These are phyloP conservation scores for Talaromyces sp. DNA, from an alignment of 2,329 filamentous ascomycete species.

Conservation along the genomic window DNA sequence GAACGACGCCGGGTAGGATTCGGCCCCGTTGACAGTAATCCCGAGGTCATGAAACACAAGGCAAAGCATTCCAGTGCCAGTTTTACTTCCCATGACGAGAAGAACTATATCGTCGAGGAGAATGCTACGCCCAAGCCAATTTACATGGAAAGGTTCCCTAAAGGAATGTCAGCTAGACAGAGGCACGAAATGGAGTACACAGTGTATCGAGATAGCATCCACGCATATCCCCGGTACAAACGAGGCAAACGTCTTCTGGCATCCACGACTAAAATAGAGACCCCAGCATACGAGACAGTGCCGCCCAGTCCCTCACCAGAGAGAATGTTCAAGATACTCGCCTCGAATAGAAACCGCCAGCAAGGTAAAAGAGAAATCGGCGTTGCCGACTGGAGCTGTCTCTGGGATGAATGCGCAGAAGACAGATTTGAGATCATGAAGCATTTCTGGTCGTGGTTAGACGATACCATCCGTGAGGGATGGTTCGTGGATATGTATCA, in stretches of 20 bases:
- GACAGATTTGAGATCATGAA: slow-evolving; percentile 7
- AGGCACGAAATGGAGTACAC: slow-evolving; percentile 9
- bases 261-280: neutral
- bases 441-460: slow-evolving; percentile 20
- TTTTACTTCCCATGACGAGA: neutral
- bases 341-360: neutral
- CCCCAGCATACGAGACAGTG: neutral
- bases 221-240: slow-evolving; percentile 14
- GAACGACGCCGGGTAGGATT: neutral
- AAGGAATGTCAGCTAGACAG: neutral
- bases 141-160: neutral
- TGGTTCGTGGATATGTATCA: slow-evolving; percentile 22
- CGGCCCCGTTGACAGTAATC: neutral
- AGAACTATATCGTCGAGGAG: neutral
- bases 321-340: neutral
- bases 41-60: neutral
- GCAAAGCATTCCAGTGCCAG: neutral
- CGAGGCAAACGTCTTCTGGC: slow-evolving; percentile 11
- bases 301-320: slow-evolving; percentile 7
- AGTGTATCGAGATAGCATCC: slow-evolving; percentile 12
- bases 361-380: neutral
- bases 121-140: neutral
- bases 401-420: neutral
- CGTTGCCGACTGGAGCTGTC: neutral
- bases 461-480: slow-evolving; percentile 13